phyloP scores from a whole-genome alignment of 768 basidiomycete genomes.

The Agrocybe praecox region DNA sequence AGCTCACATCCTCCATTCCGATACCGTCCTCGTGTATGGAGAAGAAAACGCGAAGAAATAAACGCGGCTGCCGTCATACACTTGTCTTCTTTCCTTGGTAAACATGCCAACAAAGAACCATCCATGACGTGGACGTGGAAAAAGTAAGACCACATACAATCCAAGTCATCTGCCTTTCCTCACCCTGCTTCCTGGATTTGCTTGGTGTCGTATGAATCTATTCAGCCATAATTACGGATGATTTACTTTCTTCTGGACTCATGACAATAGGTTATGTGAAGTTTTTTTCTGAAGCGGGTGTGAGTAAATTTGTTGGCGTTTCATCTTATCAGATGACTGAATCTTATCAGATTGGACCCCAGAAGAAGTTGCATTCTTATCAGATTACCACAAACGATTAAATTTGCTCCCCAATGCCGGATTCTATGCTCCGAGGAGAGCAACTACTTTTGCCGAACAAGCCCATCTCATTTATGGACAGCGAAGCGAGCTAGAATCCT shows the following conservation, averaged over 20 bases:
- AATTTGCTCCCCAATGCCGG: constrained; percentile 3
- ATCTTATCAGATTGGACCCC: constrained; percentile 39
- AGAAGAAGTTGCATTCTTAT: constrained; percentile 10
- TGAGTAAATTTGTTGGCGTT: constrained; percentile 2
- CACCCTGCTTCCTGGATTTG: not conserved
- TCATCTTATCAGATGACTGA: constrained; percentile 20
- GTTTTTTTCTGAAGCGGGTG: not conserved
- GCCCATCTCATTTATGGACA: constrained; percentile 19
- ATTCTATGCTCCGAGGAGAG: constrained; percentile 2
- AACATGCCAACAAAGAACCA: not conserved
- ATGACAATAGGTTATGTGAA: not conserved
- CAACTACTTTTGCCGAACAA: constrained; percentile 11
- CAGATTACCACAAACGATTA: constrained; percentile 22
- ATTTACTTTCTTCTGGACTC: not conserved
- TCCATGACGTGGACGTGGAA: not conserved
- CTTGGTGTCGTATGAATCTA: too few relatives aligned
- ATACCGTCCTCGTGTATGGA: not conserved
- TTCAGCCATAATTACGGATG: too few relatives aligned
- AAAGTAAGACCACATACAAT: not conserved
- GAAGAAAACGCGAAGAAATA: not conserved
- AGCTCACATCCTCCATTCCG: not conserved
- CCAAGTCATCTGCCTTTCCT: not conserved
- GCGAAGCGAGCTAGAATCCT: constrained; percentile 4
- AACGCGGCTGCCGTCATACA: not conserved
- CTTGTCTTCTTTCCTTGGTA: not conserved